Evolutionary conservation across 2,329 filamentous ascomycete species (phyloP).

Genomic region (Elsinoe fawcettii): DNA sequence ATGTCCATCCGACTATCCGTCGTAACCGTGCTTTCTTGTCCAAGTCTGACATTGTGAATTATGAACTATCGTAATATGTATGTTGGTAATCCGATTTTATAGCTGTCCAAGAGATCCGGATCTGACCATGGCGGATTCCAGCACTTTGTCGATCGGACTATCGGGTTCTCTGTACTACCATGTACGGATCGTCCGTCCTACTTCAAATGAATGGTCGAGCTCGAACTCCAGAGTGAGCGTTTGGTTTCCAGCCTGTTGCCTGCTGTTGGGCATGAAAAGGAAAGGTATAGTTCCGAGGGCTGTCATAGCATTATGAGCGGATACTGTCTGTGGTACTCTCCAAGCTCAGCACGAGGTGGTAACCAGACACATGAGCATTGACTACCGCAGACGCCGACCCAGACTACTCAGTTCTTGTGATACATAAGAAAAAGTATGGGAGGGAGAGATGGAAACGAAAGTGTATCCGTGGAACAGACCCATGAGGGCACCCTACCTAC

Average conservation of each 20-base stretch:
- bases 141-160: not conserved
- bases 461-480: conserved; percentile 5
- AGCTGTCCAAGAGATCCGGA: not conserved
- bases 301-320: conserved; percentile 4
- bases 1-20: conserved; percentile 1
- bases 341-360: conserved; percentile 1
- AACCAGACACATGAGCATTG: conserved; percentile 2
- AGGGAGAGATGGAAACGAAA: conserved; percentile 12
- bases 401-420: not conserved
- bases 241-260: not conserved
- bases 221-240: conserved; percentile 1
- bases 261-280: not conserved
- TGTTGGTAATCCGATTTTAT: not conserved
- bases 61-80: not conserved
- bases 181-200: not conserved
- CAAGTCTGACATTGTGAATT: not conserved
- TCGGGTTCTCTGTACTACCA: not conserved
- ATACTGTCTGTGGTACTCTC: conserved; percentile 6
- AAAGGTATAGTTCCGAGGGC: not conserved
- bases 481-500: conserved; percentile 5
- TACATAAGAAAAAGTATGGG: not conserved
- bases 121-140: not conserved
- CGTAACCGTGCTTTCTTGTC: not conserved
- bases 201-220: not conserved
- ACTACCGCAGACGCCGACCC: conserved; percentile 1